phyloP scores from a whole-genome alignment of 2,329 filamentous ascomycete genomes.

The Phoma sp. region DNA sequence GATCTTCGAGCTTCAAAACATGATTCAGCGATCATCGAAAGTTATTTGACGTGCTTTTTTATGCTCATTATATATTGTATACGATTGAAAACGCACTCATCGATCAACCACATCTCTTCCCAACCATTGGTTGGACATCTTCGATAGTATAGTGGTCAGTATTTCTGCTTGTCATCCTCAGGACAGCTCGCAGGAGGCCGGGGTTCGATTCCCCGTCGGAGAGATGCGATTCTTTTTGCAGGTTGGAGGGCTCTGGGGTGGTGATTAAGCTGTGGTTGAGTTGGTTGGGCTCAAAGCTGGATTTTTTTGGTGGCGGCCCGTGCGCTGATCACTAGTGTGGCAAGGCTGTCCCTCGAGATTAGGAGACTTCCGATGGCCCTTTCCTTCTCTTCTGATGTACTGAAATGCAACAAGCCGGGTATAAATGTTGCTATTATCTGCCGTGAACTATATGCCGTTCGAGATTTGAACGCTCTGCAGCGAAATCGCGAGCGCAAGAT shows the following conservation, averaged over 20 bases:
- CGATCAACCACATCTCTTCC: slow-evolving; percentile 7
- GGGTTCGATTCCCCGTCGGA: slow-evolving; percentile 21
- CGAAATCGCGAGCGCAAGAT: no score
- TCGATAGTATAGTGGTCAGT: slow-evolving; percentile 20
- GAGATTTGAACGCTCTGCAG: no score
- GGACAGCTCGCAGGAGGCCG: slow-evolving; percentile 17
- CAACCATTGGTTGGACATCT: slow-evolving; percentile 10
- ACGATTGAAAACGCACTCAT: background rate
- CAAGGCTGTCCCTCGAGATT: no score
- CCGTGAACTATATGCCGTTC: no score
- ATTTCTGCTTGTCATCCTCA: slow-evolving; percentile 14
- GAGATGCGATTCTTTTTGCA: slow-evolving; percentile 9
- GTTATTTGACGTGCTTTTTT: background rate
- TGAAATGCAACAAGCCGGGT: no score
- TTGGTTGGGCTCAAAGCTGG: background rate
- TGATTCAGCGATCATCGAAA: background rate
- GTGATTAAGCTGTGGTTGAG: background rate
- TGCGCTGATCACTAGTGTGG: background rate
- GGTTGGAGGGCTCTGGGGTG: background rate
- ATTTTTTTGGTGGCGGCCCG: slow-evolving; percentile 1
- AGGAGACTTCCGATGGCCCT: no score
- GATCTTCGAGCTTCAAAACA: background rate
- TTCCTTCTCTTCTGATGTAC: no score
- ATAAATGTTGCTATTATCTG: no score
- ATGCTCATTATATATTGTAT: background rate